These are phyloP conservation scores for Botrytis medusae DNA, from an alignment of 2,329 filamentous ascomycete genomes.

Conservation along the genomic window DNA sequence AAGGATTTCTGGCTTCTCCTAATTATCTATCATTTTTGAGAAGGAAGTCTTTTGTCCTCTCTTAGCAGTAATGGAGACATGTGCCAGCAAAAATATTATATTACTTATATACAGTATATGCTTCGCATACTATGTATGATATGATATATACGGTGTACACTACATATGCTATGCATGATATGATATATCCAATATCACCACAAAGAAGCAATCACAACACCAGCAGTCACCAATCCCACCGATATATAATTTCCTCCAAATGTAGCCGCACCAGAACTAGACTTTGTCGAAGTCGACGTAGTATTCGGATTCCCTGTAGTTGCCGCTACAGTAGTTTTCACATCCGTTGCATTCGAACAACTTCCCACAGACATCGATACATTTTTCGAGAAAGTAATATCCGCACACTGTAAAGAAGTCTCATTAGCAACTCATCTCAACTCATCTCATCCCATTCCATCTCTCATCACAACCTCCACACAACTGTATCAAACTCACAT, in stretches of 20 bases:
- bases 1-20: not conserved
- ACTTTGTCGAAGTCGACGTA: not conserved
- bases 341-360: constrained; percentile 58
- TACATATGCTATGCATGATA: not conserved
- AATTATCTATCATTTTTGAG: not conserved
- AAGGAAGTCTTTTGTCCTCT: not conserved
- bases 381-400: constrained; percentile 63
- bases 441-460: not conserved
- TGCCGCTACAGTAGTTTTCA: constrained; percentile 44
- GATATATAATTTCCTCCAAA: not conserved
- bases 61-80: not conserved
- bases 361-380: constrained; percentile 48
- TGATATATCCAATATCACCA: not conserved
- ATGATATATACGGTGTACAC: not conserved
- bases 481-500: constrained; percentile 37
- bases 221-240: not conserved
- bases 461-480: not conserved
- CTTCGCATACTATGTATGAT: not conserved
- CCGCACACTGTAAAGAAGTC: constrained; percentile 54
- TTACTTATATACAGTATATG: not conserved
- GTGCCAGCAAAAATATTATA: not conserved
- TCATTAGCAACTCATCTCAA: not conserved
- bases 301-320: constrained; percentile 24
- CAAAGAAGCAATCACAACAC: not conserved
- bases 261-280: not conserved